These are phyloP conservation scores for Claviceps sp. DNA, from an alignment of 2,329 filamentous ascomycete species.

Conservation along the genomic window DNA sequence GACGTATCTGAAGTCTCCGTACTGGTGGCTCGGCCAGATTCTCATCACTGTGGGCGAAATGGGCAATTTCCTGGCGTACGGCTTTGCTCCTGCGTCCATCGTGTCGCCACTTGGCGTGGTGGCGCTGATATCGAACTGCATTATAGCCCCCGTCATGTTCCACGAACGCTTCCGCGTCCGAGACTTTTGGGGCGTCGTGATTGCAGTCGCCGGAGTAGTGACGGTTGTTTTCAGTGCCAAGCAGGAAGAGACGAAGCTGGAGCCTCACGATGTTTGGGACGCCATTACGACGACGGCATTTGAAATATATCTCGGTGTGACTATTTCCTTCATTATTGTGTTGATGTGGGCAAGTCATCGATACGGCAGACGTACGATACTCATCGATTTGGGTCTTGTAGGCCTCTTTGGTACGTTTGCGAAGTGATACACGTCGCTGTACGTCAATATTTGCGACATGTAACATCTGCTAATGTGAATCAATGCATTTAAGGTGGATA, in stretches of 20 bases:
- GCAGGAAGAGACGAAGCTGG: constrained; percentile 77
- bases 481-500: constrained; percentile 60
- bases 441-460: too few relatives aligned
- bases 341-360: constrained; percentile 73
- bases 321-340: constrained; percentile 54
- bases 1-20: constrained; percentile 78
- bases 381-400: constrained; percentile 88
- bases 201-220: constrained; percentile 78
- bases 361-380: constrained; percentile 74
- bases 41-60: constrained; percentile 88
- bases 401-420: constrained; percentile 67
- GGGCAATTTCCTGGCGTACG: constrained; percentile 94
- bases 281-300: constrained; percentile 83
- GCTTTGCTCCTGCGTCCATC: constrained; percentile 93
- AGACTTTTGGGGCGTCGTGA: constrained; percentile 77
- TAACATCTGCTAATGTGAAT: background rate
- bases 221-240: constrained; percentile 88
- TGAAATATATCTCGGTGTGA: constrained; percentile 76
- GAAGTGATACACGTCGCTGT: background rate
- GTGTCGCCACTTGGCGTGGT: constrained; percentile 96
- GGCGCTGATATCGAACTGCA: constrained; percentile 87
- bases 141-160: constrained; percentile 88
- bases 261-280: constrained; percentile 78
- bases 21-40: constrained; percentile 92
- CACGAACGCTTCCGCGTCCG: constrained; percentile 77